Conservation (phyloP, 1,284 basidiomycete species). For the Rhodotorula sp. region DNA sequence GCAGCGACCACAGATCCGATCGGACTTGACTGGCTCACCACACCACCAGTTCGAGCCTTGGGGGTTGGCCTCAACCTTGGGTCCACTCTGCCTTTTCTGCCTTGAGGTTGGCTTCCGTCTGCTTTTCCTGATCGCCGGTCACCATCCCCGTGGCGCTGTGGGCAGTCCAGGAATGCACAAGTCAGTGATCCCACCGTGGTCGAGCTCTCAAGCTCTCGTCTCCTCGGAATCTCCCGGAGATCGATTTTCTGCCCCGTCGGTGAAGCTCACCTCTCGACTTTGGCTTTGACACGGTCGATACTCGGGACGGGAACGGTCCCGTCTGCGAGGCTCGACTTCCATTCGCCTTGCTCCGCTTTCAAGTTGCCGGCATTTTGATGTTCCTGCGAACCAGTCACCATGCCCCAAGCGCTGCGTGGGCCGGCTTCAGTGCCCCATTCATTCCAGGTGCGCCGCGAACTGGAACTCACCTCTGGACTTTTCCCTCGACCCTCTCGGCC, state of each 20-base stretch:
- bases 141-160: constrained; percentile 47
- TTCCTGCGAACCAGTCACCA: constrained; percentile 49
- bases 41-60: no score
- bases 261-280: constrained; percentile 36
- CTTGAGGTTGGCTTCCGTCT: constrained; percentile 49
- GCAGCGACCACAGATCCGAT: no score
- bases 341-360: constrained; percentile 48
- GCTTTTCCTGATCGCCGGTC: constrained; percentile 47
- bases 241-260: no score
- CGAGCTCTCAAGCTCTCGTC: background rate
- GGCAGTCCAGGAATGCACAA: no score
- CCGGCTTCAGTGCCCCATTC: background rate
- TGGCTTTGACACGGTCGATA: constrained; percentile 28
- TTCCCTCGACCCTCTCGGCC: constrained; percentile 46
- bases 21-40: no score
- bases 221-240: no score
- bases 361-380: constrained; percentile 48
- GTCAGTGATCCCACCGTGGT: background rate
- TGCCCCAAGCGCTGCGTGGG: constrained; percentile 45
- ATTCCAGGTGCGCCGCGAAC: no score
- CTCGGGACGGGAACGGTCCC: constrained; percentile 22
- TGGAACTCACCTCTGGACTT: constrained; percentile 48
- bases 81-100: constrained; percentile 50
- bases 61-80: constrained; percentile 24
- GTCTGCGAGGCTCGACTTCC: constrained; percentile 44